Evolutionary conservation across 2,329 filamentous ascomycete species (phyloP).

Genomic region (Ophiostoma himal-ulmi): DNA sequence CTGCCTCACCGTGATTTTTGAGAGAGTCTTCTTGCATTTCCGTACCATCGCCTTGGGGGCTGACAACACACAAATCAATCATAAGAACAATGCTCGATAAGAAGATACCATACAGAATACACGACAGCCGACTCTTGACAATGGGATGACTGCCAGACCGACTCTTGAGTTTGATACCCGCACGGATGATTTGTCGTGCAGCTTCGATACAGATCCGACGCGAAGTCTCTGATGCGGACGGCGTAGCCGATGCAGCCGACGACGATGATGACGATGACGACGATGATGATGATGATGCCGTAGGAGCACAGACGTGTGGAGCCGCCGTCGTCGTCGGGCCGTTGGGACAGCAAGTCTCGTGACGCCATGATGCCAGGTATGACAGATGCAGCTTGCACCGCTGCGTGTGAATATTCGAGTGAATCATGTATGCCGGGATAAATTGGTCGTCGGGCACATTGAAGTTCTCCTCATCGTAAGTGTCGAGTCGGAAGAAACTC

Average conservation of each 20-base stretch:
- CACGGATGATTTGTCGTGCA: conserved; percentile 19
- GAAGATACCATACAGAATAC: conserved; percentile 18
- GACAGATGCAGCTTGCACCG: conserved; percentile 37
- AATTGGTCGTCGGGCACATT: conserved; percentile 31
- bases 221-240: neutral
- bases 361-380: conserved; percentile 30
- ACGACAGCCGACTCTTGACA: conserved; percentile 16
- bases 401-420: conserved; percentile 36
- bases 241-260: neutral
- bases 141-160: conserved; percentile 14
- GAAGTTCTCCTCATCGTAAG: conserved; percentile 23
- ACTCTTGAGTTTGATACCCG: conserved; percentile 8
- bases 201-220: conserved; percentile 17
- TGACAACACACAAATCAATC: conserved; percentile 20
- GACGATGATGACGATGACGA: neutral
- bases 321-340: neutral
- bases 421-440: conserved; percentile 37
- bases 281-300: neutral
- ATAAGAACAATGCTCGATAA: conserved; percentile 19
- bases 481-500: conserved; percentile 35
- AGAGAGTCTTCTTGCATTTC: neutral
- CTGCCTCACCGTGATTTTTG: conserved; percentile 7
- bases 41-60: neutral
- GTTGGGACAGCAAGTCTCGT: conserved; percentile 2
- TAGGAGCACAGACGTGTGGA: neutral